phyloP scores from a whole-genome alignment of 2,329 filamentous ascomycete species.

The Botrytis porri region DNA sequence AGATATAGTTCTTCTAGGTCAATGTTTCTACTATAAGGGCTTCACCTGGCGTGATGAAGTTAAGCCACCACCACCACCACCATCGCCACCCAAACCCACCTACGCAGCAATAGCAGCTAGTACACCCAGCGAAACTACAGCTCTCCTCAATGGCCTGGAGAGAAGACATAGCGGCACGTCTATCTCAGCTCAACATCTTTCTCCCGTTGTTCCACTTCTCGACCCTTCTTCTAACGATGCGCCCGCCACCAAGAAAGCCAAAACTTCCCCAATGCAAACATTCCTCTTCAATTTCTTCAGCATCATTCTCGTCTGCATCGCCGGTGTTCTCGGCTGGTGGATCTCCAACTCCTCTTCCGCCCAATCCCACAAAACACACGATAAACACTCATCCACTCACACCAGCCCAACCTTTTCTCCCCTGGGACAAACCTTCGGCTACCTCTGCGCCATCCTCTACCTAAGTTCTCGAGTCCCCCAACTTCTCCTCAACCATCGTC shows the following conservation, averaged over 20 bases:
- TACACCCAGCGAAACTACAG: constrained; percentile 50
- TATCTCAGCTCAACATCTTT: constrained; percentile 64
- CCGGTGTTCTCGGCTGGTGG: constrained; percentile 84
- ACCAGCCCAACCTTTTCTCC: constrained; percentile 60
- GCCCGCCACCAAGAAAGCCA: constrained; percentile 42
- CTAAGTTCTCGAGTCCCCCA: constrained; percentile 88
- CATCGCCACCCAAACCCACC: constrained; percentile 42
- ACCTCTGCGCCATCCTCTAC: constrained; percentile 85
- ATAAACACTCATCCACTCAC: constrained; percentile 37
- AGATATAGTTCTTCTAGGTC: constrained; percentile 80
- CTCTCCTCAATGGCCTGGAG: constrained; percentile 50
- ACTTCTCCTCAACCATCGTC: constrained; percentile 84
- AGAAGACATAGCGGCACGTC: constrained; percentile 52
- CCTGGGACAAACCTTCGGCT: constrained; percentile 88
- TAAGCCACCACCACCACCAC: constrained; percentile 41
- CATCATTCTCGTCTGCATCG: constrained; percentile 76
- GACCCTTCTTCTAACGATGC: constrained; percentile 44
- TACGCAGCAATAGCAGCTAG: neutral
- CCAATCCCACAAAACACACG: constrained; percentile 24
- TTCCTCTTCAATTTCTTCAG: constrained; percentile 71
- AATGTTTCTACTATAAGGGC: constrained; percentile 95
- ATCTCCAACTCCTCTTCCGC: constrained; percentile 51
- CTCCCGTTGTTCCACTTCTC: constrained; percentile 78
- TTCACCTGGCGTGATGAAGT: constrained; percentile 64
- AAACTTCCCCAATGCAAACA: constrained; percentile 53